Base-by-base conservation (phyloP, 768 basidiomycete species). In the Auricularia auricula-judae region DNA sequence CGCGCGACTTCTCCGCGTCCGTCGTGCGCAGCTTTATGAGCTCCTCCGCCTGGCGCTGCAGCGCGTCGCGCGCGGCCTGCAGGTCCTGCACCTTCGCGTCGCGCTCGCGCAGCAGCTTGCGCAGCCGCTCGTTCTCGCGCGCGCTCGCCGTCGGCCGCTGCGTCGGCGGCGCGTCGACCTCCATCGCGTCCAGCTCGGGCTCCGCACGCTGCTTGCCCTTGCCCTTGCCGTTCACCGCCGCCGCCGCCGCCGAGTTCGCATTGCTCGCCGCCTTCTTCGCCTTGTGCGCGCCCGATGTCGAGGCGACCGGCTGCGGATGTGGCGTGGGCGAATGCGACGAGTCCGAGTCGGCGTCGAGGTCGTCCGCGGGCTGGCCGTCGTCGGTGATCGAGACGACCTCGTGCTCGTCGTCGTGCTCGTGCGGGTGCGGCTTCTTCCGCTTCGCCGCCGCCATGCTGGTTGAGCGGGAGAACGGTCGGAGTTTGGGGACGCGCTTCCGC, bases 1-100 rank as follows among this genome's bases (percentile, higher is more conserved):
- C 76, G 61, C 85, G 70, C 14, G 80, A 70, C 64, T 79, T 75
- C 68, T 92, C 89, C 35, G 87, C 75, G 66, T 91, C 90, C 4
- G 88, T 88, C 47, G 78, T 72, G 56, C 87, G 82, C 47, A 85
- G 74, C 39, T 79, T 76, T 62, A 82, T 78, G 5, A 84, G 71
- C 65, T 88, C 84, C 51, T 89, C 82, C 18, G 91, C 67, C 64
- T 87, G 85, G 18, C 76, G 72, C 42, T 78, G 76, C 1, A 90
- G 71, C 33, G 76, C 72, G 36, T 80, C 39, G 39, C 39, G 39
- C 39, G 39, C 39, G 3, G 39, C 39, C 39, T 8, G 39, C 39
- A 14, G 8, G 39, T 42, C 39, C 39, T 42, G 39, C 39, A 42
- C 8, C 39, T 14, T 7, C 39, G 39, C 39, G 39, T 42, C 39